Conservation (phyloP, 345 rosid species). For the Dipteronia dyeriana region DNA sequence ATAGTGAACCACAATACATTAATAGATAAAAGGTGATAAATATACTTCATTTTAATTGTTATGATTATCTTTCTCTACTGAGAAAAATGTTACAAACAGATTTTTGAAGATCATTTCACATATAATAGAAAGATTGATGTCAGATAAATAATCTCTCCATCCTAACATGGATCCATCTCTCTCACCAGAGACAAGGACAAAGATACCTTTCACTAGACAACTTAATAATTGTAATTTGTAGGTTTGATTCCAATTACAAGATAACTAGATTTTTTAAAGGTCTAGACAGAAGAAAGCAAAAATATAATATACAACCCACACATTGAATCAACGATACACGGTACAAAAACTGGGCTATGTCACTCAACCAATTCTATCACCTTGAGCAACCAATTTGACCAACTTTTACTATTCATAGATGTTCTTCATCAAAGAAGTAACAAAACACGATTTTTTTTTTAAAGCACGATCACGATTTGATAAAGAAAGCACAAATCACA, state of each 20-base stretch:
- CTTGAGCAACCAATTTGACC: no score
- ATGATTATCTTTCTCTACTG: no score
- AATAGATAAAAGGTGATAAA: background rate
- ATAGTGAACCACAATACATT: no score
- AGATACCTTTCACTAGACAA: background rate
- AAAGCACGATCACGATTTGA: no score
- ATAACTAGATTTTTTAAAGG: background rate
- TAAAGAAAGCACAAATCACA: no score
- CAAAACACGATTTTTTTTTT: no score
- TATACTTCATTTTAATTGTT: background rate
- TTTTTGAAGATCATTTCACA: background rate
- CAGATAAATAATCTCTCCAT: background rate
- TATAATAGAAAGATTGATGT: background rate
- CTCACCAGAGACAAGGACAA: background rate
- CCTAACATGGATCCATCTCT: constrained; percentile 5
- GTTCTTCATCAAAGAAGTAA: no score
- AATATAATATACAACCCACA: constrained; percentile 23
- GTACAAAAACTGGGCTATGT: no score
- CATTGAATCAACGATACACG: constrained; percentile 8
- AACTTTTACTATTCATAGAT: no score
- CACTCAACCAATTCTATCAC: no score
- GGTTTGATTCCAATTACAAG: constrained; percentile 2
- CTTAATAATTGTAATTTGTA: background rate
- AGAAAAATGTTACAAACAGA: background rate
- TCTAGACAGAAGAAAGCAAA: constrained; percentile 14